phyloP scores from a whole-genome alignment of 352 stramenopile genomes.

The Pythium pyrilobum region DNA sequence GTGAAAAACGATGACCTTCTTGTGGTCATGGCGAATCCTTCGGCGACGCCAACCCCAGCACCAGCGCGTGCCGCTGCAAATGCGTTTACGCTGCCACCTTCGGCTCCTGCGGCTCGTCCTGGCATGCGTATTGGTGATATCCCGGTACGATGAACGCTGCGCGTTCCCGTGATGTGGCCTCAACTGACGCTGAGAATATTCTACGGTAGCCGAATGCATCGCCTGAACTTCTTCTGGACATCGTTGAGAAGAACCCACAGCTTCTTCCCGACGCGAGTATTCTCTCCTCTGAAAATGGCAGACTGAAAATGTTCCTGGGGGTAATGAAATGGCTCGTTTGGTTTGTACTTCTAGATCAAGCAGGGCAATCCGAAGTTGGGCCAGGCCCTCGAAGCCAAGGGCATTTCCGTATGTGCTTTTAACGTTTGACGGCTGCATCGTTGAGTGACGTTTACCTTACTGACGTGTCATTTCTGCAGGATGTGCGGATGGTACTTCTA shows the following conservation, averaged over 20 bases:
- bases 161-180: neutral
- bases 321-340: too few relatives aligned
- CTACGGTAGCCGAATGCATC: constrained; percentile 45
- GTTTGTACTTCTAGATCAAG: constrained; percentile 40
- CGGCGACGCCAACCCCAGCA: neutral
- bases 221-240: constrained; percentile 72
- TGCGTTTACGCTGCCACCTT: neutral
- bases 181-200: neutral
- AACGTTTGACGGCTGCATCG: neutral
- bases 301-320: too few relatives aligned
- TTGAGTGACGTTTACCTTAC: too few relatives aligned
- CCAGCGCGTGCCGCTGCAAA: constrained; percentile 14
- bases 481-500: constrained; percentile 78
- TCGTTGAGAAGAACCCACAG: constrained; percentile 78
- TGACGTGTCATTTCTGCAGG: constrained; percentile 33
- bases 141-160: constrained; percentile 29
- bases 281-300: too few relatives aligned
- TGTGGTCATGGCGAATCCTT: constrained; percentile 46
- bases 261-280: constrained; percentile 49
- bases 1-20: constrained; percentile 72
- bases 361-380: constrained; percentile 58
- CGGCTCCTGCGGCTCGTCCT: constrained; percentile 34
- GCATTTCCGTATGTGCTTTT: constrained; percentile 40
- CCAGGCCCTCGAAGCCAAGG: constrained; percentile 58
- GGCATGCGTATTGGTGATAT: constrained; percentile 81